Evolutionary conservation across 78 protist genomes (phyloP).

Genomic region (Protostelium mycophagum): DNA sequence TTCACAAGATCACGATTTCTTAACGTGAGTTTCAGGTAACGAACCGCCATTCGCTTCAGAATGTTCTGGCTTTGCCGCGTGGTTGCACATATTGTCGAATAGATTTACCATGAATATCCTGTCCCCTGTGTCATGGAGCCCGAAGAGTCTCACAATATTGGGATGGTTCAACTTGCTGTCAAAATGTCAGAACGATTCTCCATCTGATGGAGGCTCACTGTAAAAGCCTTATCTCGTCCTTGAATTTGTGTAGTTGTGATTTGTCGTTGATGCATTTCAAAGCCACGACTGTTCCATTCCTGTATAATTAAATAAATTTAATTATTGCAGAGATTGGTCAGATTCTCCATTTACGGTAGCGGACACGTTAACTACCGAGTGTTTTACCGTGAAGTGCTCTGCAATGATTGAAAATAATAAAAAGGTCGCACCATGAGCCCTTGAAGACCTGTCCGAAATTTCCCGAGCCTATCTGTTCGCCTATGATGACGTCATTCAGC

Average conservation of each 20-base stretch:
- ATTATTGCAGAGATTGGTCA: too few species aligned
- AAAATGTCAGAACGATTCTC: neutral
- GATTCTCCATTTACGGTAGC: too few species aligned
- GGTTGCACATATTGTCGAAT: neutral
- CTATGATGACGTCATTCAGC: neutral
- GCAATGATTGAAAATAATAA: too few species aligned
- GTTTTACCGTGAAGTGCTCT: too few species aligned
- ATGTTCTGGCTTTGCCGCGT: too few species aligned
- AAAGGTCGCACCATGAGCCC: neutral
- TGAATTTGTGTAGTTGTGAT: neutral
- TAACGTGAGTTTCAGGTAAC: too few species aligned
- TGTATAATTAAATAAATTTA: too few species aligned
- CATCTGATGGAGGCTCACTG: neutral
- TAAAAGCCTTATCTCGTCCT: neutral
- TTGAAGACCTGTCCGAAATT: neutral
- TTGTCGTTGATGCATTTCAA: neutral
- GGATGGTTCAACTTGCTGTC: neutral
- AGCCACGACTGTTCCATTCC: neutral
- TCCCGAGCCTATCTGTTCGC: neutral
- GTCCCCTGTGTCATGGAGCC: neutral
- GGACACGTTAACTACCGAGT: too few species aligned
- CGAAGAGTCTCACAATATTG: neutral
- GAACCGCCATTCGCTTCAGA: too few species aligned
- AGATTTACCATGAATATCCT: neutral
- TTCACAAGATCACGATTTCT: neutral